Percentiles rank a stretch among this genome's conserved stretches.
Conservation (phyloP, 768 basidiomycete species). For the Tulasnella calospora region DNA sequence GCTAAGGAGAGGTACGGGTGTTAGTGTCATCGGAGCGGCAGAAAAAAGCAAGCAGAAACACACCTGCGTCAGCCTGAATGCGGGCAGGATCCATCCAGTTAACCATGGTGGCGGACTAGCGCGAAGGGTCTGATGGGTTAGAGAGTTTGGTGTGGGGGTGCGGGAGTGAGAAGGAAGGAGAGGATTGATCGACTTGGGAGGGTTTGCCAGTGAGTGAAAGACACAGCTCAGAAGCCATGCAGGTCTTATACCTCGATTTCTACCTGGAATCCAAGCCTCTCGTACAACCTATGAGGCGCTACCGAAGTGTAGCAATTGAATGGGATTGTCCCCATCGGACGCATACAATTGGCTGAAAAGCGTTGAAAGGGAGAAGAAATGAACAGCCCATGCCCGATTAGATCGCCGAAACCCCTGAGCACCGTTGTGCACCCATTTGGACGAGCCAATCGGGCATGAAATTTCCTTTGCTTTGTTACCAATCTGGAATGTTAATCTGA, state of each 20-base stretch:
- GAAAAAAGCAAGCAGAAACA: neutral
- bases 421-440: neutral
- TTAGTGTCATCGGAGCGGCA: neutral
- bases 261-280: neutral
- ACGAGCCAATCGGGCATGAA: neutral
- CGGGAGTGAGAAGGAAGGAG: neutral
- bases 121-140: neutral
- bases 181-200: neutral
- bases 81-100: conserved; percentile 25
- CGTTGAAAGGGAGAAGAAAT: neutral
- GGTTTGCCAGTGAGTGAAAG: conserved; percentile 3
- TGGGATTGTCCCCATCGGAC: neutral
- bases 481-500: neutral
- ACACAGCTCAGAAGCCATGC: neutral
- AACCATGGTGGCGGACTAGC: conserved; percentile 3
- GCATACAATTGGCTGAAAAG: neutral
- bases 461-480: neutral
- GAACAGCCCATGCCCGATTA: conserved; percentile 4
- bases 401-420: neutral
- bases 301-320: neutral
- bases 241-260: neutral
- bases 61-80: conserved; percentile 15
- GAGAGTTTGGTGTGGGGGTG: neutral
- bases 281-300: neutral
- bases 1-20: neutral